Percentiles rank a stretch among this genome's conserved stretches.
These are phyloP conservation scores for Lathyrus aphaca DNA, from an alignment of 306 rosid species.

Conservation along the genomic window DNA sequence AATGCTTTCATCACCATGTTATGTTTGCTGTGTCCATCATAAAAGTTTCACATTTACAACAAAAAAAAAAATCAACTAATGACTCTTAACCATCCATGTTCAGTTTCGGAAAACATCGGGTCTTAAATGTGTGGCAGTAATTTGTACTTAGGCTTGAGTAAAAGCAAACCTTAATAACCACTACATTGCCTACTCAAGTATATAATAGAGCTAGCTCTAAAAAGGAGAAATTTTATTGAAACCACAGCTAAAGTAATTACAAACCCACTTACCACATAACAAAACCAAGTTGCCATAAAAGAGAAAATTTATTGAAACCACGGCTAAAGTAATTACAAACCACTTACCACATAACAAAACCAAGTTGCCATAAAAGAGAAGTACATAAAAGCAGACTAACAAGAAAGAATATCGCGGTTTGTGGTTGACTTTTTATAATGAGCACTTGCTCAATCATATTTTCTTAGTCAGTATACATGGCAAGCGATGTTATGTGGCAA, in stretches of 20 bases:
- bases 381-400: conserved; percentile 4
- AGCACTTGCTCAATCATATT: conserved; percentile 3
- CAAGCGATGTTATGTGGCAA: not conserved
- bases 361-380: conserved; percentile 6
- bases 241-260: conserved; percentile 1
- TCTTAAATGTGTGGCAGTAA: not conserved
- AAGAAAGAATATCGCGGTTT: not conserved
- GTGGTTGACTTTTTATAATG: not conserved
- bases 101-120: not conserved
- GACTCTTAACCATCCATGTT: not conserved
- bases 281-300: conserved; percentile 21
- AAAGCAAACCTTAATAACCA: not conserved
- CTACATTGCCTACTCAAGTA: not conserved
- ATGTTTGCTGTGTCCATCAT: not conserved
- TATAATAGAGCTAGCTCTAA: conserved; percentile 1
- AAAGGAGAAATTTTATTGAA: conserved; percentile 2
- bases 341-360: conserved; percentile 11
- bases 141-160: not conserved
- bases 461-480: not conserved
- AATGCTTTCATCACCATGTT: not conserved
- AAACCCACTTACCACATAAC: not conserved
- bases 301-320: no score
- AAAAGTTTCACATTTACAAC: not conserved
- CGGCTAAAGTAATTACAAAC: conserved; percentile 1
- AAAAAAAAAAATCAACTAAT: not conserved